Base-by-base conservation (phyloP, 208 protist genomes). In the Leishmania tropica region DNA sequence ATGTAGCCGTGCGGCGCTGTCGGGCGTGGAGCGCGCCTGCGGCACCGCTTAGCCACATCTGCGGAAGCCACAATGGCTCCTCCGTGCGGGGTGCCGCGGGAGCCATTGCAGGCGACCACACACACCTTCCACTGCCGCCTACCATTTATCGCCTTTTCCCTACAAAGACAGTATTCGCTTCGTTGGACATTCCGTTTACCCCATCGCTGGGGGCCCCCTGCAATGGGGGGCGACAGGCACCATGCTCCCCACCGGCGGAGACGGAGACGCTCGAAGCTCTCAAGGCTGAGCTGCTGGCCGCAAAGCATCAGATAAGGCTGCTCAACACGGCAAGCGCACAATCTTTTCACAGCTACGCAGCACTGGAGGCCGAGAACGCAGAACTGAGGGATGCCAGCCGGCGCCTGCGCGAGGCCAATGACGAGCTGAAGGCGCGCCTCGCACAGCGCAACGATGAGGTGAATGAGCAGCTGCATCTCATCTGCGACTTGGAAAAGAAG, bases 271-370 rank as follows among this genome's bases (percentile, higher is more conserved):
- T 65, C 13, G 76, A 81, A 4, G 76, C 48, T 0, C 75, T 88
- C 1, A 21, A 42, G 58, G 78, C 83, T 28, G 81, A 89, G 35
- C 86, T 93, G 70, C 81, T 84, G 24, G 85, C 87, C 0, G 88
- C 92, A 0, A 89, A 85, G n/a, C 84, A 84, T 35, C 94, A 97
- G 68, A 95, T 97, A 31, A 67, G 70, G 48, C 84, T 97, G n/a
- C 78, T 94, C 13, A 92, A 91, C 76, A 73, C 80, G 15, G 84
- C 83, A 31, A 96, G 85, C 76, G 67, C 90, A 76, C 80, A 86
- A 40, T 86, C 87, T 3, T 74, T 94, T 19, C 17, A 73, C 35
- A 65, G 76, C 68, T 97, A 88, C 79, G 78, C 76, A 2, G 76
- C 79, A 48, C 82, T 95, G 0, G 92, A 97, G 74, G 72, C 90